phyloP scores from a whole-genome alignment of 148 eudicot species.

The Pouteria glomerata region DNA sequence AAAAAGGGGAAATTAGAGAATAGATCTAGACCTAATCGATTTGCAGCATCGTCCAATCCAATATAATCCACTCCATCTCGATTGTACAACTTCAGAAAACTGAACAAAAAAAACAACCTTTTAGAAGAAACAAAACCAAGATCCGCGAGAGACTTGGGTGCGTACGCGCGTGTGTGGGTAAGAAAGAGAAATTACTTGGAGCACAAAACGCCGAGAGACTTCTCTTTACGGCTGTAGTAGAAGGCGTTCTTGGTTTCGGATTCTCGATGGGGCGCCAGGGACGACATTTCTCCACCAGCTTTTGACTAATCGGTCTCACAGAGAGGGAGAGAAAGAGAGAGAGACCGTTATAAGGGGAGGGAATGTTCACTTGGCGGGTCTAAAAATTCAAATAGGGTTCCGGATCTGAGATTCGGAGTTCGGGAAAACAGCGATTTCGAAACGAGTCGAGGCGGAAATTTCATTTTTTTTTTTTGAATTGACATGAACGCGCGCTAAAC shows the following conservation, averaged over 20 bases:
- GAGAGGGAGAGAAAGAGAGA: conserved; percentile 2
- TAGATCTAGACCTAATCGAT: conserved; percentile 46
- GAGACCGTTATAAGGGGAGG: conserved; percentile 1
- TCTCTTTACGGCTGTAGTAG: conserved; percentile 66
- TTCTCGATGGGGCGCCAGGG: conserved; percentile 8
- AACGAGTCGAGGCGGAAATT: background rate
- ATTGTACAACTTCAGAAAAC: conserved; percentile 75
- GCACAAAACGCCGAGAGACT: conserved; percentile 72
- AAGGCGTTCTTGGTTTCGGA: conserved; percentile 9
- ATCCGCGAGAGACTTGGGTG: background rate
- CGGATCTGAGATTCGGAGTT: background rate
- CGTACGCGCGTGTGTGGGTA: background rate
- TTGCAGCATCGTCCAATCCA: conserved; percentile 76
- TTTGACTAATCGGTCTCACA: background rate
- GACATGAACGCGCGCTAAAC: background rate
- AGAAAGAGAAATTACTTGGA: conserved; percentile 47
- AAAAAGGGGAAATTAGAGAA: background rate
- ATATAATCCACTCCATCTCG: conserved; percentile 65
- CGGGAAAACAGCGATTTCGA: background rate
- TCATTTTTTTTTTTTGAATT: no score
- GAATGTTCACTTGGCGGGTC: conserved; percentile 5
- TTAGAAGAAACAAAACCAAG: background rate
- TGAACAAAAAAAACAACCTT: conserved; percentile 20
- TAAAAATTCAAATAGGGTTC: background rate
- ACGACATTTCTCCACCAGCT: background rate